Evolutionary conservation across 331 rosid genomes (phyloP), one percentile per base, ranked within the genome.

Genomic region (Spiraea crenata): DNA sequence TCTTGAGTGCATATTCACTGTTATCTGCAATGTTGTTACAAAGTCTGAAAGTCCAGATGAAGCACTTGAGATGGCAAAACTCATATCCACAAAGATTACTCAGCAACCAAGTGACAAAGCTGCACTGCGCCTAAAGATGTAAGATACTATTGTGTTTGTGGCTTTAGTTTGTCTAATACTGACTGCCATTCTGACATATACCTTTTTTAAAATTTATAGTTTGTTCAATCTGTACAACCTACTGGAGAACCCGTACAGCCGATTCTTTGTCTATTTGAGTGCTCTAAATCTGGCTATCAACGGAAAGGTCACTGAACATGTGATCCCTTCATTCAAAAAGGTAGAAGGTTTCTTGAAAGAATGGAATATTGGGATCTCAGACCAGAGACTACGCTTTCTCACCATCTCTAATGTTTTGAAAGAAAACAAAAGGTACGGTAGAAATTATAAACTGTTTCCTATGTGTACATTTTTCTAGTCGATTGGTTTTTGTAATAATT

Each of bases 151-250:
- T 25, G 11, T 57, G 16, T 9, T 34, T 55, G 8, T 40, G 38
- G 17, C 11, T 52, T 62, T 47, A 46, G 45, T 39, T 69, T 42
- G 12, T n/a, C 46, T 15, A 13, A 14, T 48, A n/a, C 60, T 12
- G 3, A 51, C 9, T 20, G n/a, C 37, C 40, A 19, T 57, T 76
- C 57, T 58, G 9, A 74, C 57, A 0, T 14, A 65, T 57, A 39
- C 9, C 38, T 6, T 61, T n/a, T 66, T 35, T 55, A 16, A 25
- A 25, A 25, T 74, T 67, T 70, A 59, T 88, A 95, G 98, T 70
- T 81, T 91, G 89, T 86, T 95, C 85, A 95, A 82, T 80, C 86
- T 95, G 71, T 95, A 91, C 86, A 95, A 89, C 86, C 88, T 89
- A 46, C 79, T 95, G 79, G 88, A 85, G 85, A 81, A 83, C 38